Percentiles rank a stretch among this genome's conserved stretches.
Conservation (phyloP, 2,329 filamentous ascomycete species). For the Coniochaeta sp. region DNA sequence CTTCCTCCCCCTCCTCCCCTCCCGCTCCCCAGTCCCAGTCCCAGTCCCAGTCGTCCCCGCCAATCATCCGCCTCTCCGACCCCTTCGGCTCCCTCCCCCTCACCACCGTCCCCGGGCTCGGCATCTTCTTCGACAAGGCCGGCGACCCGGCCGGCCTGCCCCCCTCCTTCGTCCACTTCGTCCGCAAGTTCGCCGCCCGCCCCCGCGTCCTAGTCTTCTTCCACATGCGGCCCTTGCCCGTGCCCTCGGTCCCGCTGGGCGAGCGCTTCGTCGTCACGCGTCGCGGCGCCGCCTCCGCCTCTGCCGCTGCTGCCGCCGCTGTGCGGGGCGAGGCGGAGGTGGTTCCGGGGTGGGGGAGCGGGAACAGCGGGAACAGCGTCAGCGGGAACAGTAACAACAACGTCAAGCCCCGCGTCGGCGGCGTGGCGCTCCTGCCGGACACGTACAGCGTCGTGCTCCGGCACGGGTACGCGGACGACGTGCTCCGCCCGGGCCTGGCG, state of each 20-base stretch:
- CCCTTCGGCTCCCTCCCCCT: slow-evolving; percentile 34
- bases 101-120: slow-evolving; percentile 48
- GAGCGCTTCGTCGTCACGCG: slow-evolving; percentile 41
- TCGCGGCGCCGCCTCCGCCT: slow-evolving; percentile 15
- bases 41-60: too few species aligned
- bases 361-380: too few species aligned
- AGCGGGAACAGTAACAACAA: slow-evolving; percentile 11
- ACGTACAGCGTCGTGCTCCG: slow-evolving; percentile 64
- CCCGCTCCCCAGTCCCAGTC: background rate
- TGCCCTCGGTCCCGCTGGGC: slow-evolving; percentile 42
- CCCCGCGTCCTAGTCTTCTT: slow-evolving; percentile 67
- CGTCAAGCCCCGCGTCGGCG: background rate
- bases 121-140: slow-evolving; percentile 73
- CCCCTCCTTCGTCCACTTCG: slow-evolving; percentile 64
- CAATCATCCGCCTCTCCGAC: slow-evolving; percentile 4
- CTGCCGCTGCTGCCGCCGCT: background rate
- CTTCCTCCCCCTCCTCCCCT: background rate
- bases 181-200: slow-evolving; percentile 60
- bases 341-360: too few species aligned
- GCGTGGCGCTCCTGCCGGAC: slow-evolving; percentile 35
- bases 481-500: slow-evolving; percentile 57
- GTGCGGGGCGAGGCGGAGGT: background rate
- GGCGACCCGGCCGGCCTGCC: slow-evolving; percentile 30
- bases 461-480: slow-evolving; percentile 66
- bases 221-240: slow-evolving; percentile 58